Conservation (phyloP, 1,284 basidiomycete genomes). For the Chiua sp. region DNA sequence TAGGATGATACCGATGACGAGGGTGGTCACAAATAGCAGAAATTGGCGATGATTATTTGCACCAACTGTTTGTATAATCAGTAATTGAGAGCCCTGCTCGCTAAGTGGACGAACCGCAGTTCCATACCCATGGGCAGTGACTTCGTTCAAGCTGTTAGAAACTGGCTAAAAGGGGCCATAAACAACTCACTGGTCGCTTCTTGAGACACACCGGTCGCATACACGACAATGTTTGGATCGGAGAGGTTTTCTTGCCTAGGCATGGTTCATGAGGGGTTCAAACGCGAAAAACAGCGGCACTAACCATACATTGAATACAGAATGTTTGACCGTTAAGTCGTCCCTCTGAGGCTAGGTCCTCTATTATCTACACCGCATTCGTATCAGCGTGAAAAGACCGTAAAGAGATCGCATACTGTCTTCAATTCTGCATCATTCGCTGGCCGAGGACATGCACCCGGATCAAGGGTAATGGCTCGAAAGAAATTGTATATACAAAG, state of each 20-base stretch:
- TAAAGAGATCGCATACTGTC: conserved; percentile 55
- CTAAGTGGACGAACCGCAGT: conserved; percentile 75
- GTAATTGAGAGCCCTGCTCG: neutral
- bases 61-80: conserved; percentile 66
- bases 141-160: conserved; percentile 44
- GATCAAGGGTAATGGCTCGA: conserved; percentile 86
- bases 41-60: conserved; percentile 96
- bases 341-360: conserved; percentile 88
- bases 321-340: conserved; percentile 94
- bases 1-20: conserved; percentile 80
- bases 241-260: conserved; percentile 84
- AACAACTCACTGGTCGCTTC: conserved; percentile 85
- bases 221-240: conserved; percentile 95
- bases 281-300: conserved; percentile 18
- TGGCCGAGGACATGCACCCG: conserved; percentile 88
- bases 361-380: conserved; percentile 66
- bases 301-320: conserved; percentile 92
- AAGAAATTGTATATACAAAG: conserved; percentile 91
- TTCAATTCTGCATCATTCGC: conserved; percentile 83
- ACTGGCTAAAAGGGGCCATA: neutral
- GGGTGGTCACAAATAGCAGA: conserved; percentile 84
- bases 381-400: conserved; percentile 1
- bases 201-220: conserved; percentile 89
- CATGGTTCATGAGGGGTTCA: neutral
- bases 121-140: conserved; percentile 99